Evolutionary conservation across 2,329 filamentous ascomycete species (phyloP), one percentile per base, ranked within the genome.

Genomic region (Phyllosticta ampelicida): DNA sequence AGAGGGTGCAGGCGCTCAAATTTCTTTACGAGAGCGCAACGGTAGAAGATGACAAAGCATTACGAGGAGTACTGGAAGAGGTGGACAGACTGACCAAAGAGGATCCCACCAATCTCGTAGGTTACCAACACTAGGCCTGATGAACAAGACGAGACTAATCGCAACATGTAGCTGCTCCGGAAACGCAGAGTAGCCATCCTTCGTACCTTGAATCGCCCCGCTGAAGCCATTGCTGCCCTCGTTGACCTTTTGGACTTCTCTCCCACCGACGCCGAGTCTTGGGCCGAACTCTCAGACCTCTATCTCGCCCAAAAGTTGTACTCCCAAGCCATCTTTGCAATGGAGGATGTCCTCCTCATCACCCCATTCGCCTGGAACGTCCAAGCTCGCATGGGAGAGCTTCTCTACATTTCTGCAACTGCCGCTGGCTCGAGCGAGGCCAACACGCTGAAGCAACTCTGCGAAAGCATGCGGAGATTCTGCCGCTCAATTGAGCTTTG

Each of bases 341-440:
- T 96, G 51, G 94, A 99, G 71, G 94, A 99, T 71, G 90, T 95
- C 19, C 73, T 99, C 51, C 77, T 97, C 55, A 78, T 95, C 59
- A 82, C 84, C 56, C 92, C 94, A 3, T 95, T 96, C 75, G 89
- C 92, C 19, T 99, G 94, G 91, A 97, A 95, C 77, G 89, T 95
- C 63, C 90, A 96, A 71, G 91, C 91, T 54, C 84, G 87, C 53
- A 74, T 96, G 23, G 94, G 90, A 16, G 94, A 97, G 71, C 74
- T 95, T 29, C 77, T 87, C 48, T 90, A 89, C 69, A 84, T 95
- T 74, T 83, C 85, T 30, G 72, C 65, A n/a, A 55, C 63, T 4
- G 64, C 60, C 63, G 60, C 73, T 52, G 66, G 71, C 30, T 71
- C 73, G 11, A 66, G 64, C 36, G 66, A 68, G 26, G 74, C 71